These are phyloP conservation scores for Stachybotrys chartarum DNA, from an alignment of 2,329 filamentous ascomycete species.

Conservation along the genomic window DNA sequence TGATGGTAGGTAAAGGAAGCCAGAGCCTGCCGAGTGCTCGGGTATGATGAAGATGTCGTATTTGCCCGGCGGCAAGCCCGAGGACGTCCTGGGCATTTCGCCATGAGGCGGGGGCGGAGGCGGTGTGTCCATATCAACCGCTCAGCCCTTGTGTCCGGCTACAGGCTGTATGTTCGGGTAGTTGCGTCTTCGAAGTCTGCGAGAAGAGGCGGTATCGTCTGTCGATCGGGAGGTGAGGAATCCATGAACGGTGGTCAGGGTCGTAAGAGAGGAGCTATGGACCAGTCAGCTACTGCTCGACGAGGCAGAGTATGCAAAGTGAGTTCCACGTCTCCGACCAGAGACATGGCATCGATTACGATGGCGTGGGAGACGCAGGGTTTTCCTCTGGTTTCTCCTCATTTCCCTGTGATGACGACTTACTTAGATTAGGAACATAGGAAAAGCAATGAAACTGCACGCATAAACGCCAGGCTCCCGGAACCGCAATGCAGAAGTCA, in stretches of 20 bases:
- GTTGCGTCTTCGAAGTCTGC: not conserved
- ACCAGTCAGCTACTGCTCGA: not conserved
- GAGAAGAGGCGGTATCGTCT: slow-evolving; percentile 11
- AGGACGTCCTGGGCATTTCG: slow-evolving; percentile 60
- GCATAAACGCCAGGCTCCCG: not conserved
- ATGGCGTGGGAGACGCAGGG: not conserved
- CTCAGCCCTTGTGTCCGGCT: not conserved
- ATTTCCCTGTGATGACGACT: not conserved
- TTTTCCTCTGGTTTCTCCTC: not conserved
- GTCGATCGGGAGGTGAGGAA: slow-evolving; percentile 16
- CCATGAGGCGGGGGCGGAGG: slow-evolving; percentile 86
- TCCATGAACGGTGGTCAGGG: slow-evolving; percentile 18
- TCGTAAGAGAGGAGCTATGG: slow-evolving; percentile 8
- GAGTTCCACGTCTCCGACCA: not conserved
- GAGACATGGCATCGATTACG: not conserved
- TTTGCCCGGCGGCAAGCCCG: slow-evolving; percentile 74
- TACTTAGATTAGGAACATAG: not conserved
- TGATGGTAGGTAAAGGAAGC: slow-evolving; percentile 92
- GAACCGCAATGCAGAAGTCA: not conserved
- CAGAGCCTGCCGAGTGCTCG: slow-evolving; percentile 78
- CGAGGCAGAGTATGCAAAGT: not conserved
- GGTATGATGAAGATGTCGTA: slow-evolving; percentile 98
- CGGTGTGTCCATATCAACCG: slow-evolving; percentile 45
- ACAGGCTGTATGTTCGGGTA: not conserved
- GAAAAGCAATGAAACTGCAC: not conserved